Conservation (phyloP, 257 asterid genomes). For the Solanum rostratum region DNA sequence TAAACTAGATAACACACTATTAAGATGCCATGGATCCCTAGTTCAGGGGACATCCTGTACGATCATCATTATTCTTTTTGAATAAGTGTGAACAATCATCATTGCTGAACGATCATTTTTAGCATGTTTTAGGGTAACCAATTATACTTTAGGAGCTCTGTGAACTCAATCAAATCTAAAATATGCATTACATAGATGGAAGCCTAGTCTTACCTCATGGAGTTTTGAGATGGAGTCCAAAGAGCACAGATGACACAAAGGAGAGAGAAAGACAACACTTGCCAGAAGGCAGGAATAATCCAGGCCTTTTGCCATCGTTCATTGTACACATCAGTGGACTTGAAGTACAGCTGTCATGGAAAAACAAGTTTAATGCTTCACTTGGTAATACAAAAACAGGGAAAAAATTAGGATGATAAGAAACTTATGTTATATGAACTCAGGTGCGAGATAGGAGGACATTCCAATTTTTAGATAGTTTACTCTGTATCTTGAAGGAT, state of each 20-base stretch:
- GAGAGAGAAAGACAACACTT: constrained; percentile 77
- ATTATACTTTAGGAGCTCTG: neutral
- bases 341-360: constrained; percentile 72
- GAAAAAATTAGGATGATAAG: neutral
- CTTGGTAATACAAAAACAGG: neutral
- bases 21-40: neutral
- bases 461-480: neutral
- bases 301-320: constrained; percentile 95
- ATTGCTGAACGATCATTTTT: neutral
- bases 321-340: constrained; percentile 70
- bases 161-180: neutral
- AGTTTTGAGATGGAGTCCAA: constrained; percentile 91
- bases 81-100: neutral
- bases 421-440: neutral
- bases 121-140: neutral
- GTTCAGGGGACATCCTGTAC: neutral
- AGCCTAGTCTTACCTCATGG: constrained; percentile 48
- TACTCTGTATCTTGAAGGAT: neutral
- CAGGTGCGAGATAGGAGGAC: neutral
- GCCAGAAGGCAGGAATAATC: constrained; percentile 98
- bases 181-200: neutral
- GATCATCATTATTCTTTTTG: neutral
- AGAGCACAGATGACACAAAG: constrained; percentile 85
- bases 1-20: neutral
- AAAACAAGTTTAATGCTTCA: neutral